A percentile compares a stretch with the other conserved stretches of the same genome.
Evolutionary conservation across 2,329 filamentous ascomycete genomes (phyloP).

Genomic region (Xylariaceae sp.): DNA sequence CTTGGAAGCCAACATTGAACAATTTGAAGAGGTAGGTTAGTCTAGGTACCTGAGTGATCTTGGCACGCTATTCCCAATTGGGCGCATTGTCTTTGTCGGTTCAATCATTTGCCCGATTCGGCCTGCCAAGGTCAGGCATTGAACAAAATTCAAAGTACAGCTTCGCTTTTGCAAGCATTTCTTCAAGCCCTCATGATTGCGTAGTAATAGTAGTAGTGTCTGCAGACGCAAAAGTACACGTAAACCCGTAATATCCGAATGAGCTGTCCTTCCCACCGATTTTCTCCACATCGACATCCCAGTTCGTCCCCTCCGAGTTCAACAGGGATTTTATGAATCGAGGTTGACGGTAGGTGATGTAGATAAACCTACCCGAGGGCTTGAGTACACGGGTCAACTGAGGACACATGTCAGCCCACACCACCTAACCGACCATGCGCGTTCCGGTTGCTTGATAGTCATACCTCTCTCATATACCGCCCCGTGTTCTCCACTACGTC

Average conservation of each 20-base stretch:
- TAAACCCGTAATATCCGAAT: slow-evolving; percentile 38
- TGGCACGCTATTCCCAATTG: too few species aligned
- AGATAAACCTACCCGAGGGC: slow-evolving; percentile 43
- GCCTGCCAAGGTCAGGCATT: too few species aligned
- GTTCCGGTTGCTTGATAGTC: not conserved
- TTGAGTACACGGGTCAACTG: slow-evolving; percentile 39
- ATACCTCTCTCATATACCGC: slow-evolving; percentile 45
- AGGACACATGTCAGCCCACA: slow-evolving; percentile 22
- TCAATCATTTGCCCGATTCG: too few species aligned
- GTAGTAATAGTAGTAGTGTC: too few species aligned
- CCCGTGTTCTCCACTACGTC: slow-evolving; percentile 43
- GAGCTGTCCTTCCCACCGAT: slow-evolving; percentile 35
- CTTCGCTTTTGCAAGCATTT: too few species aligned
- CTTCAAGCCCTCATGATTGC: too few species aligned
- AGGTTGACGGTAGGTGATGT: slow-evolving; percentile 49
- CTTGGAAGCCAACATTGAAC: too few species aligned
- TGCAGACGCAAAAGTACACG: too few species aligned
- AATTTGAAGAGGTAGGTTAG: too few species aligned
- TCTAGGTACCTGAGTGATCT: too few species aligned
- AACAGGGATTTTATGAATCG: slow-evolving; percentile 49
- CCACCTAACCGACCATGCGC: slow-evolving; percentile 1
- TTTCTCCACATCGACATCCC: slow-evolving; percentile 40
- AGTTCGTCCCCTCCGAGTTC: slow-evolving; percentile 34
- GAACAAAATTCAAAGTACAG: too few species aligned
- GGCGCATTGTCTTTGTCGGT: too few species aligned